Percentiles rank a stretch among this genome's conserved stretches.
Evolutionary conservation across 192 early-diverging fungal species (phyloP).

Genomic region (Geranomyces michiganensis): DNA sequence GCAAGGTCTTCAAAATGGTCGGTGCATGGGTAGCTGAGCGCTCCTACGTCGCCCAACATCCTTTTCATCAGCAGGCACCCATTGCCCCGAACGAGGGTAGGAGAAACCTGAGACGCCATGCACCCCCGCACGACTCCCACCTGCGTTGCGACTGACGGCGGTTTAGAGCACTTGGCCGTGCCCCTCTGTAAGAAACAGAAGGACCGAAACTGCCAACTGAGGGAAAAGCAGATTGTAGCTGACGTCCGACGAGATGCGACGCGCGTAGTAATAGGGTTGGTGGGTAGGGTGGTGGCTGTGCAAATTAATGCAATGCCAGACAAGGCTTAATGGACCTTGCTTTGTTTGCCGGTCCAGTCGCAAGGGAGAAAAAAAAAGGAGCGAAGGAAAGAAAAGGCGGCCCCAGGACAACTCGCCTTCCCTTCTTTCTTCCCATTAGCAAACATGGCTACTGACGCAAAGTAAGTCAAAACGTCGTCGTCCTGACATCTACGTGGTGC

Average conservation of each 20-base stretch:
- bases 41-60: slow-evolving; percentile 5
- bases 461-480: slow-evolving; percentile 1
- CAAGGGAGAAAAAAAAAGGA: no score
- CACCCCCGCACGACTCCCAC: slow-evolving; percentile 4
- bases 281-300: no score
- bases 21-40: slow-evolving; percentile 5
- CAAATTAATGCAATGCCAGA: no score
- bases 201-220: slow-evolving; percentile 1
- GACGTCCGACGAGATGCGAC: slow-evolving; percentile 1
- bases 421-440: slow-evolving; percentile 2
- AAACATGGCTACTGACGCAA: slow-evolving; percentile 33
- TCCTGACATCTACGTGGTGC: not conserved
- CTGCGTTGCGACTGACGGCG: not conserved
- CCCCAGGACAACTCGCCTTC: not conserved
- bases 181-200: slow-evolving; percentile 3
- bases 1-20: not conserved
- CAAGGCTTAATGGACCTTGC: no score
- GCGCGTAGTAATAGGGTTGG: no score
- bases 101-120: slow-evolving; percentile 5
- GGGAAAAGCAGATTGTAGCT: not conserved
- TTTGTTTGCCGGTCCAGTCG: no score
- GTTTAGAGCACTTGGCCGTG: slow-evolving; percentile 3
- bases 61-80: slow-evolving; percentile 5
- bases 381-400: not conserved
- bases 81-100: not conserved